Percentiles rank a stretch among this genome's conserved stretches.
Evolutionary conservation across 805 yeast species (phyloP).

Genomic region (Metschnikowia shivogae): DNA sequence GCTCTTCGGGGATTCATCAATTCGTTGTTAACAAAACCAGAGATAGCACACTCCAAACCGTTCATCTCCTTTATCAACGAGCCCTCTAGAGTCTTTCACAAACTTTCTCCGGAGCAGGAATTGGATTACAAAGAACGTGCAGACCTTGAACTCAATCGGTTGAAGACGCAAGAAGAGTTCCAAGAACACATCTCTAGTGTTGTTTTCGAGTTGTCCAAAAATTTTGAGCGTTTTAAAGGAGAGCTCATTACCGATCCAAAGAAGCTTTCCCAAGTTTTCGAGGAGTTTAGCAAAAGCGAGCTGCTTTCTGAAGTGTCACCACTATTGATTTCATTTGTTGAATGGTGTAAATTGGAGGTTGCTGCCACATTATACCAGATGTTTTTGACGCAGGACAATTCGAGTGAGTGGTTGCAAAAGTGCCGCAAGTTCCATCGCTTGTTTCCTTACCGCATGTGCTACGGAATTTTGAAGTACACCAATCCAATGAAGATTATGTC

Average conservation of each 20-base stretch:
- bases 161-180: conserved; percentile 64
- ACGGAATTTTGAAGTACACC: conserved; percentile 73
- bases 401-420: conserved; percentile 71
- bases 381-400: conserved; percentile 75
- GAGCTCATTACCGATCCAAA: conserved; percentile 46
- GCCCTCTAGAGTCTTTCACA: conserved; percentile 23
- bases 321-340: conserved; percentile 63
- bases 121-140: conserved; percentile 57
- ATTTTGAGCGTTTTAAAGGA: conserved; percentile 57
- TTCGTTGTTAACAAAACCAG: conserved; percentile 48
- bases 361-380: conserved; percentile 81
- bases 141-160: conserved; percentile 54
- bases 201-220: conserved; percentile 49
- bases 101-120: conserved; percentile 40
- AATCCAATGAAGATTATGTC: conserved; percentile 85
- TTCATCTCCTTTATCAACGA: conserved; percentile 25
- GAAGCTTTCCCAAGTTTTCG: conserved; percentile 59
- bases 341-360: conserved; percentile 77
- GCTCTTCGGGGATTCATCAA: conserved; percentile 72
- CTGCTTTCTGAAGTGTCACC: conserved; percentile 59
- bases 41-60: conserved; percentile 48
- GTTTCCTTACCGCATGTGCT: conserved; percentile 77
- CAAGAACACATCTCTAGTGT: conserved; percentile 63
- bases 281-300: conserved; percentile 57
- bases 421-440: conserved; percentile 66